A percentile compares a stretch with the other conserved stretches of the same genome.
These are phyloP conservation scores for Krasilnikovozyma curviuscula DNA, from an alignment of 768 basidiomycete species.

Conservation along the genomic window DNA sequence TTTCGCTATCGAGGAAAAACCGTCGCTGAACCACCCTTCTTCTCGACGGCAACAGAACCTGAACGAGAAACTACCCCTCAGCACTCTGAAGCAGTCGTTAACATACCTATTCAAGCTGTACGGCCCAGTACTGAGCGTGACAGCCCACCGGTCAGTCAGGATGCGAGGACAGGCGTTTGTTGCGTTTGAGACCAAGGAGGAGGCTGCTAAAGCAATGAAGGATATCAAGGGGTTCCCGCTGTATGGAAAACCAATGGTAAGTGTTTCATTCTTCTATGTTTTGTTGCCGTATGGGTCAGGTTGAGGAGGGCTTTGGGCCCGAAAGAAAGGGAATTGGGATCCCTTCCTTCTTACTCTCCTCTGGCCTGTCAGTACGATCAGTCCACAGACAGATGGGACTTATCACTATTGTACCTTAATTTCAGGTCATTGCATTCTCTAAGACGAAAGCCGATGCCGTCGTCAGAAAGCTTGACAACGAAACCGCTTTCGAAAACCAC, in stretches of 20 bases:
- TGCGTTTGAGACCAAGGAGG: constrained; percentile 62
- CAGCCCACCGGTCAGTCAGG: constrained; percentile 78
- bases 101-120: constrained; percentile 80
- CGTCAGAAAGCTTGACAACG: constrained; percentile 51
- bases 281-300: neutral
- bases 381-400: too few relatives aligned
- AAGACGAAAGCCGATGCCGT: constrained; percentile 73
- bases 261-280: constrained; percentile 12
- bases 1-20: neutral
- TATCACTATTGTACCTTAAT: neutral
- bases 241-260: constrained; percentile 90
- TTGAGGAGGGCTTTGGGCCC: neutral
- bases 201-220: constrained; percentile 68
- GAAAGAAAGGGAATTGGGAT: neutral
- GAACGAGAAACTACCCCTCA: constrained; percentile 45
- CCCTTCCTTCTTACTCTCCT: neutral
- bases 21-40: neutral
- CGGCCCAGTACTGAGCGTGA: constrained; percentile 82
- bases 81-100: constrained; percentile 53
- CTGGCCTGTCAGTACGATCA: neutral
- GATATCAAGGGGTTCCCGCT: constrained; percentile 87
- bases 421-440: constrained; percentile 87
- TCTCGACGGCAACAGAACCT: constrained; percentile 39
- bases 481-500: constrained; percentile 47
- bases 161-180: constrained; percentile 99